A percentile compares a stretch with the other conserved stretches of the same genome.
Evolutionary conservation across 2,329 filamentous ascomycete genomes (phyloP).

Genomic region (Dryadomyces quercivorus): DNA sequence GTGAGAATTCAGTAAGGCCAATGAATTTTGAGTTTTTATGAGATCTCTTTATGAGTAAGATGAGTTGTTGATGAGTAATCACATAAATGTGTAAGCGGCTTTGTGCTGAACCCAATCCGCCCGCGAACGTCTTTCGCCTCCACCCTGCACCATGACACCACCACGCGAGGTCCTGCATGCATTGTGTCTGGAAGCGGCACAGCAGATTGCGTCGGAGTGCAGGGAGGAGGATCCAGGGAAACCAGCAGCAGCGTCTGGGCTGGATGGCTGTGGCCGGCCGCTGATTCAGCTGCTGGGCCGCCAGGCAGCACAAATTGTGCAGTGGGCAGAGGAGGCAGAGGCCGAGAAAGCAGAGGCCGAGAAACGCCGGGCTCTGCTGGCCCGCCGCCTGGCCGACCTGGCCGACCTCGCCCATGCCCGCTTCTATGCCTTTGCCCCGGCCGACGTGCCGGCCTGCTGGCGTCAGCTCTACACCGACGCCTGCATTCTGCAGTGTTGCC

Average conservation of each 20-base stretch:
- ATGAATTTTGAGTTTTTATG: no score
- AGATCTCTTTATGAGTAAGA: no score
- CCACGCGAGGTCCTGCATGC: neutral
- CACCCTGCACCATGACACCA: neutral
- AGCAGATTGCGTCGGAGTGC: slow-evolving; percentile 6
- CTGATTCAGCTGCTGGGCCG: slow-evolving; percentile 13
- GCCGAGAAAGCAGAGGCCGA: neutral
- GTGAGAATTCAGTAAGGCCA: no score
- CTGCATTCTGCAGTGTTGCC: slow-evolving; percentile 48
- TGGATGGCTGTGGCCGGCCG: slow-evolving; percentile 11
- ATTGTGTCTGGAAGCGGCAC: slow-evolving; percentile 9
- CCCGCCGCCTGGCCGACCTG: slow-evolving; percentile 40
- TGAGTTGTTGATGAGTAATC: no score
- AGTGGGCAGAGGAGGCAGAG: neutral
- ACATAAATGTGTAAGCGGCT: no score
- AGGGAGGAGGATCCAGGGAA: neutral
- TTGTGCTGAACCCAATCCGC: no score
- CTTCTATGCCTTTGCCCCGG: slow-evolving; percentile 59
- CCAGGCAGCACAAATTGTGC: slow-evolving; percentile 10
- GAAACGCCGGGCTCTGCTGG: no score
- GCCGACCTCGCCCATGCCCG: slow-evolving; percentile 48
- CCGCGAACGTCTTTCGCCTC: no score
- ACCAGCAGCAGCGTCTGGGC: neutral
- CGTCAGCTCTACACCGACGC: slow-evolving; percentile 59
- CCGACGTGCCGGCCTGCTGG: slow-evolving; percentile 56